Base-by-base conservation (phyloP, 805 yeast species). In the Kuraishia hungarica region DNA sequence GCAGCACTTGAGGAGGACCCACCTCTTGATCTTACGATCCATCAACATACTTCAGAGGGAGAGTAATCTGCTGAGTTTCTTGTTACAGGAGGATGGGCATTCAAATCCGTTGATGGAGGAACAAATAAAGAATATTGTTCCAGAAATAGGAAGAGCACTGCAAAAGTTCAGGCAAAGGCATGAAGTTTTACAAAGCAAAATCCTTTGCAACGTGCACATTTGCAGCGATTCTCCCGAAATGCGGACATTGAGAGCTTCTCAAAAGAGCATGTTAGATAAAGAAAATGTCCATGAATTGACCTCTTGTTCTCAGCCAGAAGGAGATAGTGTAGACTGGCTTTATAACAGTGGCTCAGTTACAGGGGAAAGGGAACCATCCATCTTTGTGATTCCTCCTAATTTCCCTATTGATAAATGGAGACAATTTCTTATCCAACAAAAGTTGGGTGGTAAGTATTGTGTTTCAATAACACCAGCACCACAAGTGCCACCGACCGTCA, bases 321-420 rank as follows among this genome's bases (percentile, higher is more conserved):
- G 11, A 15, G 43, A 35, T 35, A 17, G n/a, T 35, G 17, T 17
- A 35, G 43, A 35, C 3, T 35, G 43, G 15, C 43, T 35, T 17
- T 13, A 15, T 17, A 35, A 17, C 43, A 35, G n/a, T 15, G 17
- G 17, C 43, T 35, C 43, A 35, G 4, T 15, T 35, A 13, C 11
- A 3, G 43, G n/a, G 5, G 43, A 35, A 35, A 4, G 43, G 3
- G 11, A 6, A 15, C 5, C 43, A 8, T 35, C 43, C 17, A 3
- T 35, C 5, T 35, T 35, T 35, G 17, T 39, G 50, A 23, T 20
- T 5, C 68, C 68, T 17, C 67, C 68, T 10, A 57, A 61, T 2
- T 61, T 65, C 35, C 53, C 66, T 3, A 49, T 60, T 17, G 60
- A 57, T 11, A 54, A 62, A 48, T 65, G 68, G 68, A 56, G 67